Conservation (phyloP, 2,329 filamentous ascomycete species). For the Thermoascus crustaceus region DNA sequence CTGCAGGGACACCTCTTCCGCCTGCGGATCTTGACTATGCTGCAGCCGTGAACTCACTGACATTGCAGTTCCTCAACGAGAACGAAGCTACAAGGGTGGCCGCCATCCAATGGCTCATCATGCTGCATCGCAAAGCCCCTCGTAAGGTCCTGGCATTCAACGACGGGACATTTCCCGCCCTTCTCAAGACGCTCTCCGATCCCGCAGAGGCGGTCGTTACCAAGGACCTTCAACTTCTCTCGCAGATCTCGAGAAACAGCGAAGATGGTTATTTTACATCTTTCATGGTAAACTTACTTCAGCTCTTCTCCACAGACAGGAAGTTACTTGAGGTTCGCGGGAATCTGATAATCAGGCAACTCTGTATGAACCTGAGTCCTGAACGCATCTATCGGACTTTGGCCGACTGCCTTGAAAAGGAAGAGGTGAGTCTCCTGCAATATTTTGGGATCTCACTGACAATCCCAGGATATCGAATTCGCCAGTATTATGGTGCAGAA, state of each 20-base stretch:
- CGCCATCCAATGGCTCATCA: constrained; percentile 91
- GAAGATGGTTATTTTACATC: constrained; percentile 96
- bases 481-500: constrained; percentile 99
- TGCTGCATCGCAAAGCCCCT: constrained; percentile 93
- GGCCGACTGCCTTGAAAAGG: constrained; percentile 92
- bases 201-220: constrained; percentile 93
- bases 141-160: constrained; percentile 91
- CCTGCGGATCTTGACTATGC: constrained; percentile 81
- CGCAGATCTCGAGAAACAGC: constrained; percentile 91
- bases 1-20: constrained; percentile 39
- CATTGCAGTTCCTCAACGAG: constrained; percentile 88
- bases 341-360: constrained; percentile 90
- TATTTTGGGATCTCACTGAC: background rate
- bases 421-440: constrained; percentile 50
- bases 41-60: constrained; percentile 86
- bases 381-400: constrained; percentile 93
- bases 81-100: constrained; percentile 93
- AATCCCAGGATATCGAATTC: constrained; percentile 72
- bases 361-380: constrained; percentile 85
- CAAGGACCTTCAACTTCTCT: constrained; percentile 83
- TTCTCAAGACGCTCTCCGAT: constrained; percentile 93
- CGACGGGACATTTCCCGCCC: constrained; percentile 89
- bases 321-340: constrained; percentile 84
- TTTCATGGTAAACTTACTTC: constrained; percentile 94
- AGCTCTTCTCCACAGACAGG: constrained; percentile 90